Percentiles rank a stretch among this genome's conserved stretches.
These are phyloP conservation scores for Neohortaea acidophila DNA, from an alignment of 495 filamentous ascomycete genomes.

Conservation along the genomic window DNA sequence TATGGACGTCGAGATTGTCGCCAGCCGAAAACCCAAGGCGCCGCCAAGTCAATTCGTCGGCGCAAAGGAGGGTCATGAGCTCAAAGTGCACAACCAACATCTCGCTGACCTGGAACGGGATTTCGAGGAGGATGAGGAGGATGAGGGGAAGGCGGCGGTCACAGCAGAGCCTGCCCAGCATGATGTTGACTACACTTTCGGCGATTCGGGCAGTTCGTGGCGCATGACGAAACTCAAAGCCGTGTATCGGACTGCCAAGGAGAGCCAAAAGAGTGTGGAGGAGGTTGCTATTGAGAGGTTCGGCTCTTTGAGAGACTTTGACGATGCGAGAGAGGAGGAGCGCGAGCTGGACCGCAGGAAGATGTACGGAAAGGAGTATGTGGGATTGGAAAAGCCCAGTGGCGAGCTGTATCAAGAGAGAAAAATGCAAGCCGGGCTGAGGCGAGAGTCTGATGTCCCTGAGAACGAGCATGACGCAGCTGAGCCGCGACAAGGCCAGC, in stretches of 20 bases:
- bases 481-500: conserved; percentile 32
- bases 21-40: conserved; percentile 40
- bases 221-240: conserved; percentile 86
- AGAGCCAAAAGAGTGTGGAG: conserved; percentile 54
- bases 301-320: conserved; percentile 69
- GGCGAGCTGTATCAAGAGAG: conserved; percentile 76
- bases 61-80: conserved; percentile 50
- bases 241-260: conserved; percentile 66
- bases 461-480: conserved; percentile 25
- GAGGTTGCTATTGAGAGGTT: conserved; percentile 69
- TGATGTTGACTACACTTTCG: conserved; percentile 71
- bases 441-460: conserved; percentile 16
- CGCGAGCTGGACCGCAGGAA: conserved; percentile 74
- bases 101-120: conserved; percentile 39
- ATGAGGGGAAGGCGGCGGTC: conserved; percentile 19
- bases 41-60: conserved; percentile 28
- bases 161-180: conserved; percentile 40
- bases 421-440: conserved; percentile 37
- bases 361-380: conserved; percentile 72
- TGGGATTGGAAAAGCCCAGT: conserved; percentile 74
- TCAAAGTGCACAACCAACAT: conserved; percentile 67
- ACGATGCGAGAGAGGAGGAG: conserved; percentile 89
- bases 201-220: conserved; percentile 81
- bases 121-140: conserved; percentile 15
- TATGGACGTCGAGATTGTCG: conserved; percentile 71